Percentiles rank a stretch among this genome's conserved stretches.
Conservation (phyloP, 2,329 filamentous ascomycete species). For the Pyrenochaeta sp. region DNA sequence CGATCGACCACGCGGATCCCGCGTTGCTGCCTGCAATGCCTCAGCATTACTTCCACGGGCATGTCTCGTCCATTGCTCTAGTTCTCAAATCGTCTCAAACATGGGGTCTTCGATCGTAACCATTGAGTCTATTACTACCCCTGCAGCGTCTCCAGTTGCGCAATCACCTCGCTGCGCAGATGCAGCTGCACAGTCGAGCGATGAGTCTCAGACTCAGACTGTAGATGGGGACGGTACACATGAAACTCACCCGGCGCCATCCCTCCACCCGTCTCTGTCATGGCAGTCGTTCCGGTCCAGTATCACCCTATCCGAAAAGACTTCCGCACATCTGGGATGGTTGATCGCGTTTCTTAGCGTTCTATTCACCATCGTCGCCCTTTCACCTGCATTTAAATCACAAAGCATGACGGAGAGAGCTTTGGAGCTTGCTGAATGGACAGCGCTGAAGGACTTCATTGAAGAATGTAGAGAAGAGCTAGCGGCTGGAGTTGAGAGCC, state of each 20-base stretch:
- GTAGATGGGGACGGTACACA: neutral
- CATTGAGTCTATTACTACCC: neutral
- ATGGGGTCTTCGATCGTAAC: constrained; percentile 6
- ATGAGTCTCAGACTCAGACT: neutral
- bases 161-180: neutral
- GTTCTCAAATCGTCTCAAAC: neutral
- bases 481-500: constrained; percentile 23
- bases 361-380: constrained; percentile 22
- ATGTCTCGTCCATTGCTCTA: constrained; percentile 1
- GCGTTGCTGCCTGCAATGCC: constrained; percentile 16
- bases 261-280: constrained; percentile 16
- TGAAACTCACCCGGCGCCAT: constrained; percentile 1
- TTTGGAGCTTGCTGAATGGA: constrained; percentile 25
- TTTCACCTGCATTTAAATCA: constrained; percentile 27
- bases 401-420: constrained; percentile 20
- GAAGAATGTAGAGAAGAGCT: constrained; percentile 27
- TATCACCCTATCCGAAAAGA: constrained; percentile 19
- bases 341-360: constrained; percentile 24
- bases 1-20: constrained; percentile 15
- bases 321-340: constrained; percentile 24
- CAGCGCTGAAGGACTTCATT: constrained; percentile 28
- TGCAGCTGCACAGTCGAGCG: neutral
- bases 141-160: neutral
- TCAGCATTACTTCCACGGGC: constrained; percentile 2
- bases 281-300: constrained; percentile 25